phyloP scores from a whole-genome alignment of 306 rosid species.

The Vigna radiata region DNA sequence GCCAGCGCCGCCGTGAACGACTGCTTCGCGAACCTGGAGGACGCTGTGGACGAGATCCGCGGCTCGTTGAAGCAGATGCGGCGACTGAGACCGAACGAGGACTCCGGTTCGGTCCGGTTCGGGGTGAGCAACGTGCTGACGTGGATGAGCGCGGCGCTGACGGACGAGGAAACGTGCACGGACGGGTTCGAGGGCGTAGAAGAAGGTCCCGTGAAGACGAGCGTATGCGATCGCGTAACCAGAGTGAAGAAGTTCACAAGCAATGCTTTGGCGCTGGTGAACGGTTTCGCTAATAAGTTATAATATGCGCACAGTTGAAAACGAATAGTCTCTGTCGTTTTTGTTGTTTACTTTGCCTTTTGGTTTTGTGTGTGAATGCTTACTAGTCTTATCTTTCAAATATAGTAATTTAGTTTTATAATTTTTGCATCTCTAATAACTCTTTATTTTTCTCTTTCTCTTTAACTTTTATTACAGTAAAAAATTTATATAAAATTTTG shows the following conservation, averaged over 20 bases:
- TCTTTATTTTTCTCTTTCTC: not conserved
- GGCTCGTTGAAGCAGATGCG: conserved; percentile 78
- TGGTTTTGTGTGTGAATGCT: not conserved
- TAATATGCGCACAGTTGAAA: not conserved
- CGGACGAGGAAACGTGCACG: conserved; percentile 85
- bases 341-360: not conserved
- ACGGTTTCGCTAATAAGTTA: conserved; percentile 49
- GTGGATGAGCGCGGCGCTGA: conserved; percentile 93
- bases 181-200: conserved; percentile 70
- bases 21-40: conserved; percentile 67
- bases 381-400: not conserved
- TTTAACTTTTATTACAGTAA: not conserved
- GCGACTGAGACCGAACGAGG: conserved; percentile 35
- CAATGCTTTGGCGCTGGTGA: conserved; percentile 75
- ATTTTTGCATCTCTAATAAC: not conserved
- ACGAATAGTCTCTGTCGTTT: not conserved
- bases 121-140: conserved; percentile 86
- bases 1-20: conserved; percentile 65
- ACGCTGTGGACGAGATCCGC: conserved; percentile 68
- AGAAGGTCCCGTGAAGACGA: conserved; percentile 58
- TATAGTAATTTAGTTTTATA: not conserved
- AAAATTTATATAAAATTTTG: too few species aligned
- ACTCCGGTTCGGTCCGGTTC: conserved; percentile 52
- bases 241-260: conserved; percentile 69
- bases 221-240: conserved; percentile 49